These are phyloP conservation scores for Periglandula ipomoeae DNA, from an alignment of 2,329 filamentous ascomycete species.

Conservation along the genomic window DNA sequence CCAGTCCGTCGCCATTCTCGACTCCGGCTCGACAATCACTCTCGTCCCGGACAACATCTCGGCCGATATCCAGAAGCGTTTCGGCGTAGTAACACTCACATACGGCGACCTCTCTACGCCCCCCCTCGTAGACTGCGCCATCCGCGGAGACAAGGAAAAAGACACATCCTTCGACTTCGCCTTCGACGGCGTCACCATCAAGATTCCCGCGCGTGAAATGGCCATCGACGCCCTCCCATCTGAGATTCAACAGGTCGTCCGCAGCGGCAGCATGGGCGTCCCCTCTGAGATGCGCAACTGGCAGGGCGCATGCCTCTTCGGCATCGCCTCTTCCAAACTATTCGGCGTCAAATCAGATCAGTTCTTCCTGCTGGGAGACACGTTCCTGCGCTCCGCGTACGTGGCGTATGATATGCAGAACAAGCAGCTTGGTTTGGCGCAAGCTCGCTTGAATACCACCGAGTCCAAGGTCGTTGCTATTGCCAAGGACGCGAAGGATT, in stretches of 20 bases:
- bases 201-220: slow-evolving; percentile 43
- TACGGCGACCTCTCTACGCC: slow-evolving; percentile 26
- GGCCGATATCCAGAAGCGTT: slow-evolving; percentile 37
- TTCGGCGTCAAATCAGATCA: slow-evolving; percentile 19
- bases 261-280: slow-evolving; percentile 1
- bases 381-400: slow-evolving; percentile 48
- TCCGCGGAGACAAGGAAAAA: slow-evolving; percentile 33
- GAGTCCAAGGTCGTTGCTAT: slow-evolving; percentile 37
- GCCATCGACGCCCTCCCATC: slow-evolving; percentile 35
- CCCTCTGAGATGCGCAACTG: slow-evolving; percentile 29
- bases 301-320: slow-evolving; percentile 42
- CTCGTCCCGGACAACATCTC: slow-evolving; percentile 57
- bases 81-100: slow-evolving; percentile 37
- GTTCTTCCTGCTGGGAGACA: slow-evolving; percentile 47
- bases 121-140: slow-evolving; percentile 42
- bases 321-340: slow-evolving; percentile 34
- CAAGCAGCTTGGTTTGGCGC: slow-evolving; percentile 41
- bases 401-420: slow-evolving; percentile 46
- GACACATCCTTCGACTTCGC: slow-evolving; percentile 39
- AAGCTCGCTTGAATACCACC: slow-evolving; percentile 40
- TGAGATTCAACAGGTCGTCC: slow-evolving; percentile 31
- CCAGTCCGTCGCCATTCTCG: slow-evolving; percentile 53
- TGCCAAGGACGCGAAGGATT: slow-evolving; percentile 21
- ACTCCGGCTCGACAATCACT: slow-evolving; percentile 63
- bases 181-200: slow-evolving; percentile 38